A percentile compares a stretch with the other conserved stretches of the same genome.
phyloP scores from a whole-genome alignment of 2,329 filamentous ascomycete genomes.

The Fusarium subtropicale region DNA sequence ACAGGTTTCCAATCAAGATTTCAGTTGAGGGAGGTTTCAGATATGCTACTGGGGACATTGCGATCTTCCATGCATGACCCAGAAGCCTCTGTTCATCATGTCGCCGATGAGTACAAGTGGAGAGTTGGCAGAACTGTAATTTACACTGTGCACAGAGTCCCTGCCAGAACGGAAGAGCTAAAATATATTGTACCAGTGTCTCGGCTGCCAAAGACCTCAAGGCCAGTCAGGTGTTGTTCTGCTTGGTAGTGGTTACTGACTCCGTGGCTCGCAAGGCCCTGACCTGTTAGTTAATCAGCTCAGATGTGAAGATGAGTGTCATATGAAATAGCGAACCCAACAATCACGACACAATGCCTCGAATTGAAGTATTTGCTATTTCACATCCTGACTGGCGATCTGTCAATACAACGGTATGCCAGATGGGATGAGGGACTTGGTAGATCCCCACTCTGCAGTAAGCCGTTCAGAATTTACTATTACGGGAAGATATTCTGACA shows the following conservation, averaged over 20 bases:
- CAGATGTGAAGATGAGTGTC: not conserved
- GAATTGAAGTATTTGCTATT: no score
- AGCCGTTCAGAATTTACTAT: not conserved
- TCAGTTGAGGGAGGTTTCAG: not conserved
- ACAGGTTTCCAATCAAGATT: no score
- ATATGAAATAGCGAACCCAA: rapidly evolving
- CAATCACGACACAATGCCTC: rapidly evolving
- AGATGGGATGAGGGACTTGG: not conserved
- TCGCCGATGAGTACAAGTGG: not conserved
- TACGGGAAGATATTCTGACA: not conserved
- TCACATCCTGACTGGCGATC: not conserved
- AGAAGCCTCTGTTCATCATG: not conserved
- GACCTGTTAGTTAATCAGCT: rapidly evolving
- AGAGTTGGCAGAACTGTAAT: rapidly evolving
- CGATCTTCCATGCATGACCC: not conserved
- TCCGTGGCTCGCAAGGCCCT: no score
- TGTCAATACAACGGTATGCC: not conserved
- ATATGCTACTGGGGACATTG: rapidly evolving
- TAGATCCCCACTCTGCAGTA: not conserved
- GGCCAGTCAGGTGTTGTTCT: not conserved
- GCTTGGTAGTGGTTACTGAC: rapidly evolving
- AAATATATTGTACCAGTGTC: not conserved
- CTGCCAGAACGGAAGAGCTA: not conserved
- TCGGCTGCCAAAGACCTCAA: no score
- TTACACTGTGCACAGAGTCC: not conserved